Conservation (phyloP, 331 rosid genomes). For the Malus hybrid region DNA sequence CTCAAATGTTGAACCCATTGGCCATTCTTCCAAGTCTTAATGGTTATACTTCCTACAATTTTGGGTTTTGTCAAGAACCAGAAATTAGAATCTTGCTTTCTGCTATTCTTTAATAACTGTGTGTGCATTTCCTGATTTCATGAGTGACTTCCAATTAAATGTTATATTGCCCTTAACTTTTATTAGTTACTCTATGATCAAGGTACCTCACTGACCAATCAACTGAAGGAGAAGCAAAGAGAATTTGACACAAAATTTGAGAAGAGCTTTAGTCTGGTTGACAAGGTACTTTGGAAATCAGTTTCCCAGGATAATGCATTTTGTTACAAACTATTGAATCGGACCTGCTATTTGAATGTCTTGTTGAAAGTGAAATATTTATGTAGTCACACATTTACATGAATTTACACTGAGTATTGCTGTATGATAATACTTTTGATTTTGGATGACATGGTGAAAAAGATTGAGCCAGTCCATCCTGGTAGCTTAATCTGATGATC, state of each 20-base stretch:
- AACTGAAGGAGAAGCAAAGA: slow-evolving; percentile 62
- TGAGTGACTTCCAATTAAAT: slow-evolving; percentile 6
- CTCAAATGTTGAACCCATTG: background rate
- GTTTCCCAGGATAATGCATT: slow-evolving; percentile 9
- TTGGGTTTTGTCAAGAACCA: background rate
- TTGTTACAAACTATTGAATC: background rate
- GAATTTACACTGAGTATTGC: background rate
- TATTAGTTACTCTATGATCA: slow-evolving; percentile 18
- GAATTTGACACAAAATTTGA: slow-evolving; percentile 79
- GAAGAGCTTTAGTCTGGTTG: slow-evolving; percentile 52
- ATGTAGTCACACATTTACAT: background rate
- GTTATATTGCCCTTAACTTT: background rate
- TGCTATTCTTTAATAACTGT: background rate
- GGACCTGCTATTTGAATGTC: background rate
- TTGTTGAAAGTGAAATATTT: background rate
- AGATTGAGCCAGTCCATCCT: background rate
- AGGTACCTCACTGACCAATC: slow-evolving; percentile 69
- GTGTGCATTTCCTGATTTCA: background rate
- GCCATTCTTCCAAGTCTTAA: background rate
- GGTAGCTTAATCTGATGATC: background rate
- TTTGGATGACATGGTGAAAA: background rate
- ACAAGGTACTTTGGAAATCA: slow-evolving; percentile 45
- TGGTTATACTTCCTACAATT: background rate
- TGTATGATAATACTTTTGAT: background rate
- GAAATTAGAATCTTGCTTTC: background rate